These are phyloP conservation scores for Trichoderma orchidacearum DNA, from an alignment of 495 filamentous ascomycete genomes.

Conservation along the genomic window DNA sequence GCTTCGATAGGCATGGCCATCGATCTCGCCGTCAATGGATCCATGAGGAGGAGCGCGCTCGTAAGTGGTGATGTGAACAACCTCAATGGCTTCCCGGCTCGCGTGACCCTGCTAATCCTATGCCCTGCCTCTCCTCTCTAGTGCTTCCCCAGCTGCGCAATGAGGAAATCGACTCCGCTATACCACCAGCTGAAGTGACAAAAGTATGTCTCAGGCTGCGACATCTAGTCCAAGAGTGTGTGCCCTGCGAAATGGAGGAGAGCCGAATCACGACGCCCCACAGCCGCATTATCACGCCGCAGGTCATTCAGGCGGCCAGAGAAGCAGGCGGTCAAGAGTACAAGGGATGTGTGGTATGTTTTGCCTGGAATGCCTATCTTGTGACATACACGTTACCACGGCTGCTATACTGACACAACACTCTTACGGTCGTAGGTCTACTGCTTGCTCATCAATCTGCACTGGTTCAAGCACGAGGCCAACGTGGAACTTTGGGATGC, in stretches of 20 bases:
- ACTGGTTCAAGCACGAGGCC: conserved; percentile 83
- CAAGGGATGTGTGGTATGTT: conserved; percentile 52
- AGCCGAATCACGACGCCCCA: conserved; percentile 59
- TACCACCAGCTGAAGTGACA: conserved; percentile 60
- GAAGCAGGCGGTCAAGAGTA: conserved; percentile 69
- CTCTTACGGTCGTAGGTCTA: conserved; percentile 57
- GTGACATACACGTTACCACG: no score
- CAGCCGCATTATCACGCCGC: conserved; percentile 66
- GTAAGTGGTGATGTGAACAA: not conserved
- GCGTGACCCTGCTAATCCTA: not conserved
- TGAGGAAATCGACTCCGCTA: conserved; percentile 41
- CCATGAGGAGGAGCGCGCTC: conserved; percentile 1
- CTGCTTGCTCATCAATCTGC: conserved; percentile 74
- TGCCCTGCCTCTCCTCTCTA: conserved; percentile 6
- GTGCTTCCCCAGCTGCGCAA: conserved; percentile 51
- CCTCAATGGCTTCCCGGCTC: not conserved
- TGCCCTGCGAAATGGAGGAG: conserved; percentile 77
- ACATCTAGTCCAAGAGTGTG: conserved; percentile 77
- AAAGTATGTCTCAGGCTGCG: conserved; percentile 79
- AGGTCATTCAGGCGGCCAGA: conserved; percentile 64
- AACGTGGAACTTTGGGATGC: conserved; percentile 80
- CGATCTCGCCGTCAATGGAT: not conserved
- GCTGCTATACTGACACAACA: no score
- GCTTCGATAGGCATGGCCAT: not conserved
- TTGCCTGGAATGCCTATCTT: not conserved